A percentile compares a stretch with the other conserved stretches of the same genome.
These are phyloP conservation scores for Sporothrix brasiliensis DNA, from an alignment of 2,329 filamentous ascomycete species.

Conservation along the genomic window DNA sequence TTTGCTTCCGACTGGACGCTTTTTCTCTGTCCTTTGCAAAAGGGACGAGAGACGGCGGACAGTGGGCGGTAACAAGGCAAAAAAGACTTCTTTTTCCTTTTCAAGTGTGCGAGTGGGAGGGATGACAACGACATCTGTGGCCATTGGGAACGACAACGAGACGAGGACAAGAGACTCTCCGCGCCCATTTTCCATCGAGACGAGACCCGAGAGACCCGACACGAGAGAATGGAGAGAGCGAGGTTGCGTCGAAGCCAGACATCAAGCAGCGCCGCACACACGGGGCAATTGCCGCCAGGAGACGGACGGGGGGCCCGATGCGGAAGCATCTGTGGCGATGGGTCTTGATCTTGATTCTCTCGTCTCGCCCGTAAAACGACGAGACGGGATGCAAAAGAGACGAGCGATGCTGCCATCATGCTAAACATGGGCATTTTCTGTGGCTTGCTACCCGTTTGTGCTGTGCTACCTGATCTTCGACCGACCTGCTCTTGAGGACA, in stretches of 20 bases:
- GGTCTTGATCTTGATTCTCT: constrained; percentile 15
- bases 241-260: neutral
- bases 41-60: neutral
- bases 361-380: constrained; percentile 17
- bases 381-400: neutral
- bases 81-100: constrained; percentile 29
- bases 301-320: neutral
- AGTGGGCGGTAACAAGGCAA: neutral
- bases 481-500: constrained; percentile 7
- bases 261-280: neutral
- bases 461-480: neutral
- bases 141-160: constrained; percentile 2
- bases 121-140: constrained; percentile 24
- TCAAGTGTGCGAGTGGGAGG: constrained; percentile 38
- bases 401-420: neutral
- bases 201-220: constrained; percentile 16
- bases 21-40: neutral
- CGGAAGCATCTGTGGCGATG: neutral
- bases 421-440: neutral
- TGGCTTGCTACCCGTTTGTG: neutral
- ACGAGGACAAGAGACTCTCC: constrained; percentile 1
- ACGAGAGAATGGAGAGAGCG: constrained; percentile 8
- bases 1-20: neutral
- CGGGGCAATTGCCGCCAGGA: neutral
- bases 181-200: constrained; percentile 2